phyloP scores from a whole-genome alignment of 2,329 filamentous ascomycete species.

The Exophiala sp. region DNA sequence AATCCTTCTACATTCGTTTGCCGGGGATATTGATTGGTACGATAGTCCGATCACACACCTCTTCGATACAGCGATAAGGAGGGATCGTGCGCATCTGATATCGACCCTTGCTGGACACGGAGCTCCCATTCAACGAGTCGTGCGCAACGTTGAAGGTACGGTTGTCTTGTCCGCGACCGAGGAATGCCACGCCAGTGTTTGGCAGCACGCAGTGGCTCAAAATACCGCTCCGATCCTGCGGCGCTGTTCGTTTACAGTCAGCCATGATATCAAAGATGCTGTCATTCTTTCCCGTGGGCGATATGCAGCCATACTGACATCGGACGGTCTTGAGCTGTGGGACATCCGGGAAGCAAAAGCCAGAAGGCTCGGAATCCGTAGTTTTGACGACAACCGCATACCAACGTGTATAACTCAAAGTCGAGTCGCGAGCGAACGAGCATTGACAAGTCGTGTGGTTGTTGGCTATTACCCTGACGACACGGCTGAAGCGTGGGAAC shows the following conservation, averaged over 20 bases:
- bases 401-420: slow-evolving; percentile 22
- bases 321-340: slow-evolving; percentile 19
- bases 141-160: slow-evolving; percentile 74
- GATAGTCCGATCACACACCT: slow-evolving; percentile 71
- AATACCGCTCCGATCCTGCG: slow-evolving; percentile 18
- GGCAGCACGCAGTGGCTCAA: slow-evolving; percentile 54
- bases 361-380: slow-evolving; percentile 10
- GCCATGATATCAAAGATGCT: slow-evolving; percentile 18
- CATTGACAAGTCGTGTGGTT: slow-evolving; percentile 23
- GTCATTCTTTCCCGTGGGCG: slow-evolving; percentile 20
- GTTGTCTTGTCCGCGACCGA: slow-evolving; percentile 75
- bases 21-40: slow-evolving; percentile 77
- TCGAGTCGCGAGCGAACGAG: slow-evolving; percentile 18
- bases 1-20: slow-evolving; percentile 75
- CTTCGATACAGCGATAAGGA: slow-evolving; percentile 61
- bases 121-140: slow-evolving; percentile 72
- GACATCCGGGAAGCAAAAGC: slow-evolving; percentile 22
- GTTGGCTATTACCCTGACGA: slow-evolving; percentile 17
- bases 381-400: slow-evolving; percentile 6
- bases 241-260: slow-evolving; percentile 18
- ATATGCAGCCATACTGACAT: slow-evolving; percentile 20
- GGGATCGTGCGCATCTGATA: slow-evolving; percentile 55
- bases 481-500: slow-evolving; percentile 19
- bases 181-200: slow-evolving; percentile 73
- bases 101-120: slow-evolving; percentile 80